These are phyloP conservation scores for Amanita thiersii DNA, from an alignment of 768 basidiomycete species.

Conservation along the genomic window DNA sequence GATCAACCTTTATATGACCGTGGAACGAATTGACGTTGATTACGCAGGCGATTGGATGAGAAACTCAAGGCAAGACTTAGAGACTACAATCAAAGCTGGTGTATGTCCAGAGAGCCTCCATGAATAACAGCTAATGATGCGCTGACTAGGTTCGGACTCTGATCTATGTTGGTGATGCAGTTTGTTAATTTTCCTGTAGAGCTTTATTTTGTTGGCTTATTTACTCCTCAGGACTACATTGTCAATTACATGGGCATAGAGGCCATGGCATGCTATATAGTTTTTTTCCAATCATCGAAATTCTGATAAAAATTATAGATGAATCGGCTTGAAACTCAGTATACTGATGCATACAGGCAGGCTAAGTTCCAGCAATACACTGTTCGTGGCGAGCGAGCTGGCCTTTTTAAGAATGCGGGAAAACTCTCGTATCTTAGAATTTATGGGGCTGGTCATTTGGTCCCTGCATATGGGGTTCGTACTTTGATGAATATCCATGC, in stretches of 20 bases:
- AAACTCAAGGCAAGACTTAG: conserved; percentile 37
- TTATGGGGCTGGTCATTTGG: conserved; percentile 39
- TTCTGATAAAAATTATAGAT: conserved; percentile 24
- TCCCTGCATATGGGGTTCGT: conserved; percentile 36
- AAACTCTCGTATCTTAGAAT: conserved; percentile 48
- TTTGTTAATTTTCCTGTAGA: conserved; percentile 15
- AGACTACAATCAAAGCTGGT: conserved; percentile 51
- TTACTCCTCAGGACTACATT: conserved; percentile 34
- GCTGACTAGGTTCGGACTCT: conserved; percentile 29
- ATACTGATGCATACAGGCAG: conserved; percentile 29
- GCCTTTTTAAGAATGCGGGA: conserved; percentile 52
- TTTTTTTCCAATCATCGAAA: neutral
- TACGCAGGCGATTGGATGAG: conserved; percentile 52
- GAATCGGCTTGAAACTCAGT: conserved; percentile 36
- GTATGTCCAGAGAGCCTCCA: too few species aligned
- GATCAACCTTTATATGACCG: neutral
- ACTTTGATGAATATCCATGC: neutral
- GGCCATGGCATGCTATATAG: conserved; percentile 33
- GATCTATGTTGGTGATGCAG: conserved; percentile 52
- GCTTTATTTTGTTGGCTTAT: neutral
- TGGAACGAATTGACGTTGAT: neutral
- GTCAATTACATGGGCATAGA: conserved; percentile 49
- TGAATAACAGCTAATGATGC: too few species aligned
- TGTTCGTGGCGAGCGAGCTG: conserved; percentile 40
- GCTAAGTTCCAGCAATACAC: conserved; percentile 41